Evolutionary conservation across 768 basidiomycete species (phyloP).

Genomic region (Harrya chromipes): DNA sequence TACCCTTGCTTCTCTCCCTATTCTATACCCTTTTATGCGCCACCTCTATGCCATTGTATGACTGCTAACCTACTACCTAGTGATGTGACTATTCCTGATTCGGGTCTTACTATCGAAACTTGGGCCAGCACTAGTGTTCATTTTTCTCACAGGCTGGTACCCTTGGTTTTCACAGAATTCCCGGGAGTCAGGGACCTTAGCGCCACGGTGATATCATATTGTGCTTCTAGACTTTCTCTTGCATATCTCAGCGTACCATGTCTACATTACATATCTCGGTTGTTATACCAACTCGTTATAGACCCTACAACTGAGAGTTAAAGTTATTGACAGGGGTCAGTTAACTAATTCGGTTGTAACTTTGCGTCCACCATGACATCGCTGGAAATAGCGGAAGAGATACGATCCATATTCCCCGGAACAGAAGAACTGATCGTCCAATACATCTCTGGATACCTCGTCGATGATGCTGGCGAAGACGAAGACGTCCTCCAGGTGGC

Average conservation of each 20-base stretch:
- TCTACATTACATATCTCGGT: conserved; percentile 19
- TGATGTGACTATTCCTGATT: neutral
- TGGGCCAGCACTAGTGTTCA: too few relatives aligned
- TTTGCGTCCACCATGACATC: conserved; percentile 50
- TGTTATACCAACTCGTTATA: conserved; percentile 10
- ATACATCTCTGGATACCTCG: conserved; percentile 83
- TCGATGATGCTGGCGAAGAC: conserved; percentile 86
- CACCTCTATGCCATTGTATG: conserved; percentile 16
- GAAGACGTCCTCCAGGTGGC: conserved; percentile 82
- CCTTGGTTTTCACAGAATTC: too few relatives aligned
- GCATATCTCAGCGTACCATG: conserved; percentile 10
- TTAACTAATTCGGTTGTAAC: neutral
- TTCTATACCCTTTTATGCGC: conserved; percentile 22
- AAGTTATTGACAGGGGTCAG: neutral
- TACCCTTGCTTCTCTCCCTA: conserved; percentile 1
- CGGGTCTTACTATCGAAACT: too few relatives aligned
- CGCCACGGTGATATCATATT: conserved; percentile 20
- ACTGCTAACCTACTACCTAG: neutral
- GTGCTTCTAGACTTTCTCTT: conserved; percentile 21
- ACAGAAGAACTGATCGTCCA: conserved; percentile 85
- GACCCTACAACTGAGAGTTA: neutral
- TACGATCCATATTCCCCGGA: conserved; percentile 63
- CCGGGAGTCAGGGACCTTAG: neutral
- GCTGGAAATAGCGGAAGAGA: conserved; percentile 77
- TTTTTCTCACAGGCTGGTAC: too few relatives aligned